Evolutionary conservation across 2,329 filamentous ascomycete species (phyloP), one percentile per base, ranked within the genome.

Genomic region (Fusarium veterinarium): DNA sequence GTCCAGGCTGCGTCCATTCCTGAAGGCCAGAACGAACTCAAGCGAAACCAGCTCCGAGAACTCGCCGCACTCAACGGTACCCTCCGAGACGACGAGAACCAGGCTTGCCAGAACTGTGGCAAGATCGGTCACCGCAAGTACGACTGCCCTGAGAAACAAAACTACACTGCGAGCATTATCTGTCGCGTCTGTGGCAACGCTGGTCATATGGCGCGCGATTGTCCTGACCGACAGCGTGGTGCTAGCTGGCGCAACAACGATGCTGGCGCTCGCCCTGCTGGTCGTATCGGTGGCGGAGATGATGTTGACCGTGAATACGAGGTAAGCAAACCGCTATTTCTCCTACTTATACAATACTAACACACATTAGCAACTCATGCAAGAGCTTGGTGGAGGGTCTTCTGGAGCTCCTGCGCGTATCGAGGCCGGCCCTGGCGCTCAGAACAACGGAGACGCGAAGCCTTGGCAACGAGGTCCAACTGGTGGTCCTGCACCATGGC

Each of bases 91-190:
- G 96, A 99, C 79, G 96, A 99, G 82, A 99, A 99, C 83, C 96
- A 99, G 83, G 96, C 96, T 75, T 99, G 96, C 85, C 96, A 99
- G 86, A 99, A 99, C 87, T 99, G 94, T 84, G 96, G 96, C 77
- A 95, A 98, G 88, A 99, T 99, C 74, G 96, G 96, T 69, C 96
- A 99, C 83, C 92, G 96, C 84, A 99, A 99, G 85, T 98, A 98
- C 82, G 96, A 99, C 81, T 99, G 96, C 78, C 96, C 96, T 19
- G 94, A 99, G 85, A 94, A 96, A 83, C 94, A 95, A 81, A 99
- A 99, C 85, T 98, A 93, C 84, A 99, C 96, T n/a, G 95, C 96
- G 78, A 98, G 95, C 84, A 98, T 99, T 81, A 98, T 99, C 80
- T 99, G 96, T 85, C 95, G 95, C 78, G 93, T 98, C 77, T 99